Conservation (phyloP, 768 basidiomycete species). For the Amanita brunnescens region DNA sequence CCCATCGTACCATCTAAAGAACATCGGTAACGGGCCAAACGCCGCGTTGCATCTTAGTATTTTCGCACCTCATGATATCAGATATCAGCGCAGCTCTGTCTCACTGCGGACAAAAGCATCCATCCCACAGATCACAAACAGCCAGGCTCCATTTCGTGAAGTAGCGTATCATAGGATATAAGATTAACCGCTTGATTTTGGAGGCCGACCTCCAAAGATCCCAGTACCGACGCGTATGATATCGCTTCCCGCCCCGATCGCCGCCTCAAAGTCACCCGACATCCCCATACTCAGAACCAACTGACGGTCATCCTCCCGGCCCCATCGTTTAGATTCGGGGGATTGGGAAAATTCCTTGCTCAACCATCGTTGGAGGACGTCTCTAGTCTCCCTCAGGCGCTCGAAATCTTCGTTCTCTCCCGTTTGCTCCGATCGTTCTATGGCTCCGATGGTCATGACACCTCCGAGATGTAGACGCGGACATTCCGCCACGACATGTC, state of each 20-base stretch:
- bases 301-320: constrained; percentile 34
- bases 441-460: constrained; percentile 94
- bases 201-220: constrained; percentile 72
- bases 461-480: constrained; percentile 72
- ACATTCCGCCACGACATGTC: constrained; percentile 62
- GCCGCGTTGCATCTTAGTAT: too few species aligned
- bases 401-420: constrained; percentile 66
- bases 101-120: too few species aligned
- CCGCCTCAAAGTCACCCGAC: constrained; percentile 91
- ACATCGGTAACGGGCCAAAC: too few species aligned
- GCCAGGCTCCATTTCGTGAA: too few species aligned
- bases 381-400: constrained; percentile 53
- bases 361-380: constrained; percentile 43
- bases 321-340: constrained; percentile 30
- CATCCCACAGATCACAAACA: too few species aligned
- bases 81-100: too few species aligned
- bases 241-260: constrained; percentile 75
- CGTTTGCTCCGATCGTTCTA: constrained; percentile 51
- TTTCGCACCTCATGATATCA: too few species aligned
- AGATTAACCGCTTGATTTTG: constrained; percentile 27
- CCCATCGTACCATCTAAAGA: too few species aligned
- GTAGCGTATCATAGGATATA: too few species aligned
- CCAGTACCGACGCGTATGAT: constrained; percentile 87
- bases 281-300: constrained; percentile 89
- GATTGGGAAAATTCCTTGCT: constrained; percentile 14